These are phyloP conservation scores for Exophiala sp. DNA, from an alignment of 2,329 filamentous ascomycete genomes.

Conservation along the genomic window DNA sequence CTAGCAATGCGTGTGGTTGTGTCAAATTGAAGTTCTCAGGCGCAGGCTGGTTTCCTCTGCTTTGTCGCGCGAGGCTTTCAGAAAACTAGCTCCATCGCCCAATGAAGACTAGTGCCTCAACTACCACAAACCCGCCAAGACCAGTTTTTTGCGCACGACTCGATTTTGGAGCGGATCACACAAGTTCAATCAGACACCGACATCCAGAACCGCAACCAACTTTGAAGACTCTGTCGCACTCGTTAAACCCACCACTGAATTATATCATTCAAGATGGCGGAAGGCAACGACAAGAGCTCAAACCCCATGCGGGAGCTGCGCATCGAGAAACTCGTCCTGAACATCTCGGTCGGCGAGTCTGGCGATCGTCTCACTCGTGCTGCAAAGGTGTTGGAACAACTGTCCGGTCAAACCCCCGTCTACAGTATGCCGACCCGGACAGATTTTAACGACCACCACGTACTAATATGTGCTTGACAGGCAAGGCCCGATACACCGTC, in stretches of 20 bases:
- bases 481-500: conserved; percentile 99
- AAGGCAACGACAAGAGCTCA: conserved; percentile 71
- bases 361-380: conserved; percentile 99
- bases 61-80: conserved; percentile 2
- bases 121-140: neutral
- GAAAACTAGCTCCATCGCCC: neutral
- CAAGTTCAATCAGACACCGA: conserved; percentile 2
- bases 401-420: conserved; percentile 98
- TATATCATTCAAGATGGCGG: conserved; percentile 48
- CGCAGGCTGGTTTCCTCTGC: neutral
- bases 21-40: conserved; percentile 1
- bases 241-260: conserved; percentile 29
- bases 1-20: neutral
- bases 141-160: neutral
- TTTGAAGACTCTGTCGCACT: conserved; percentile 27
- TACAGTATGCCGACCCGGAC: conserved; percentile 71
- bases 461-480: conserved; percentile 43
- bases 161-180: neutral
- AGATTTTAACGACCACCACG: neutral
- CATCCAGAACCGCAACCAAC: neutral
- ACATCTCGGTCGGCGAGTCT: conserved; percentile 99
- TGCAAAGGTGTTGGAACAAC: conserved; percentile 99
- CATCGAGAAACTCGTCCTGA: conserved; percentile 99
- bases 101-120: neutral
- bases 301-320: conserved; percentile 99